Percentiles rank a stretch among this genome's conserved stretches.
Evolutionary conservation across 352 stramenopile species (phyloP).

Genomic region (Blastocystis sp.): DNA sequence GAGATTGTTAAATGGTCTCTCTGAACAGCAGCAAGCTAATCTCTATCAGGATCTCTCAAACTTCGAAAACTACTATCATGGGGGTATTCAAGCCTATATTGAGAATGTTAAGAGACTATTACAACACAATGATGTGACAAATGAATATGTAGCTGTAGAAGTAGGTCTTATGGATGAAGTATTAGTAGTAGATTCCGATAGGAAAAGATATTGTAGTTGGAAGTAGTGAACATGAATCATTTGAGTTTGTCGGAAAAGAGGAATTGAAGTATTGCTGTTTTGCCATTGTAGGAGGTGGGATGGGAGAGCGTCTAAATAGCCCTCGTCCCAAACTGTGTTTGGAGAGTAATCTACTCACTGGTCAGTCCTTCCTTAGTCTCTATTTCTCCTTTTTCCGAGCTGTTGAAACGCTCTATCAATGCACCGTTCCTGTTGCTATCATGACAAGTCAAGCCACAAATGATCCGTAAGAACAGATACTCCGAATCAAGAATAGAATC

Average conservation of each 20-base stretch:
- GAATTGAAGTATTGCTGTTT: constrained; percentile 79
- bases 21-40: background rate
- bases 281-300: constrained; percentile 91
- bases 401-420: constrained; percentile 34
- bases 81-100: background rate
- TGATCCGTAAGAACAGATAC: constrained; percentile 73
- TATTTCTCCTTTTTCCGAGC: constrained; percentile 22
- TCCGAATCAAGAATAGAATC: background rate
- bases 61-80: background rate
- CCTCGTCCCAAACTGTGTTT: constrained; percentile 91
- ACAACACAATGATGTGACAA: background rate
- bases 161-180: background rate
- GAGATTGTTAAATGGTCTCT: background rate
- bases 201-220: constrained; percentile 75
- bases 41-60: background rate
- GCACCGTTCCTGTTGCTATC: constrained; percentile 86
- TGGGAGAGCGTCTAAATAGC: constrained; percentile 96
- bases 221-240: constrained; percentile 75
- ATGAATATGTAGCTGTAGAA: background rate
- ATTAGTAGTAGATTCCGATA: constrained; percentile 67
- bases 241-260: constrained; percentile 74
- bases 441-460: constrained; percentile 96
- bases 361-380: constrained; percentile 17
- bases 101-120: background rate
- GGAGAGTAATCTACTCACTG: background rate